Conservation (phyloP, 768 basidiomycete genomes). For the Strobilomyces echinocephalus region DNA sequence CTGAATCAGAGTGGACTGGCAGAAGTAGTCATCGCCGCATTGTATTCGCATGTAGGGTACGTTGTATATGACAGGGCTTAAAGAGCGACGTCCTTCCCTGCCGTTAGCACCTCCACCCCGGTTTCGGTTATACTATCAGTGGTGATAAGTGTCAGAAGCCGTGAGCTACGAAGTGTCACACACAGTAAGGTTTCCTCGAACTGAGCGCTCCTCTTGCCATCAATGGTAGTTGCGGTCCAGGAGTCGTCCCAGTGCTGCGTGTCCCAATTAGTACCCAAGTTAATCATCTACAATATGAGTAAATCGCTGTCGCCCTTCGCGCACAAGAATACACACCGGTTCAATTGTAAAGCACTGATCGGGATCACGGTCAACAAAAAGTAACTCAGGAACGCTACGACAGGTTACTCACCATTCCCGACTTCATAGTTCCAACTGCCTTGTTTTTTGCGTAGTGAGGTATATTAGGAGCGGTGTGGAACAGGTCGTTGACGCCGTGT, state of each 20-base stretch:
- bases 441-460: constrained; percentile 96
- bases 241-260: constrained; percentile 88
- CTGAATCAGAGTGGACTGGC: constrained; percentile 16
- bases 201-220: constrained; percentile 90
- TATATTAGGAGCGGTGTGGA: constrained; percentile 82
- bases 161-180: constrained; percentile 30
- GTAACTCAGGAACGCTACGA: not conserved
- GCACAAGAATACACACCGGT: constrained; percentile 45
- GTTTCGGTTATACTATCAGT: constrained; percentile 77
- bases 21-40: constrained; percentile 17
- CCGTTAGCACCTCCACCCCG: constrained; percentile 85
- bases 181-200: constrained; percentile 97
- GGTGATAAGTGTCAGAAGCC: constrained; percentile 13
- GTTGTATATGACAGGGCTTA: constrained; percentile 16
- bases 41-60: constrained; percentile 24
- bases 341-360: constrained; percentile 68
- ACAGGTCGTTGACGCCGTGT: constrained; percentile 83
- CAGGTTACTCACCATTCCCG: constrained; percentile 70
- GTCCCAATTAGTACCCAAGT: constrained; percentile 73
- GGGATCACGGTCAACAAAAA: constrained; percentile 4
- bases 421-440: constrained; percentile 87
- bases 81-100: constrained; percentile 34
- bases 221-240: constrained; percentile 93
- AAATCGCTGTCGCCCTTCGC: constrained; percentile 1
- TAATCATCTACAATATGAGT: constrained; percentile 70